Evolutionary conservation across 75 land plant species (phyloP), one percentile per base, ranked within the genome.

Genomic region (Selaginella moellendorffii): DNA sequence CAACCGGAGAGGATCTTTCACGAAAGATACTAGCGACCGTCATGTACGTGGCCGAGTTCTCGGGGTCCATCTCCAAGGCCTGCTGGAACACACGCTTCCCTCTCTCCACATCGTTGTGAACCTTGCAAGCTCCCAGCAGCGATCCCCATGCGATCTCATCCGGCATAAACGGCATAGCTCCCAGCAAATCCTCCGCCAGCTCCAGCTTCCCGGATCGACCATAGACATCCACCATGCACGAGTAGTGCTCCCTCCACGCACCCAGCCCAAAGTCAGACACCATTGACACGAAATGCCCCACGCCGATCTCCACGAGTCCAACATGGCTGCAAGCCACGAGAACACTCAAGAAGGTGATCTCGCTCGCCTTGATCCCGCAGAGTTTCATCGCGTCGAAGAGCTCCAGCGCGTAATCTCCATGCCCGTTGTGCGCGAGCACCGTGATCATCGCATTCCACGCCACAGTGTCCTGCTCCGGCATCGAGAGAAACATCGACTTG

Each of bases 221-320:
- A 19, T 76, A 66, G 24, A 80, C 58, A 24, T 80, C 79, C 17
- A 63, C 72, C 66, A 80, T 68, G 60, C 82, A 80, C 0, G 79
- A 61, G 31, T 77, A 77, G 29, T 80, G 82, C 52, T 70, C 73
- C n/a, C 54, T 23, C 0, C 52, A 30, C 54, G 82, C 79, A 21
- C 23, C 29, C 1, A 80, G 52, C 0, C 68, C 52, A 68, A 76
- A 68, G 0, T 2, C 31, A 14, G 64, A 2, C 1, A 30, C 63
- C 79, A 80, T 80, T 26, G 61, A 22, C 19, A 70, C 29, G 27
- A 80, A 80, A 52, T 17, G 66, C 26, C 63, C 51, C 31, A 27
- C 9, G 22, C 84, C 87, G 66, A 78, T 76, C 30, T 71, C 64
- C 25, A 81, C 69, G 26, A 81, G 65, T 24, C 87, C 84, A 27